These are phyloP conservation scores for Talaromyces sp. DNA, from an alignment of 2,329 filamentous ascomycete genomes.

Conservation along the genomic window DNA sequence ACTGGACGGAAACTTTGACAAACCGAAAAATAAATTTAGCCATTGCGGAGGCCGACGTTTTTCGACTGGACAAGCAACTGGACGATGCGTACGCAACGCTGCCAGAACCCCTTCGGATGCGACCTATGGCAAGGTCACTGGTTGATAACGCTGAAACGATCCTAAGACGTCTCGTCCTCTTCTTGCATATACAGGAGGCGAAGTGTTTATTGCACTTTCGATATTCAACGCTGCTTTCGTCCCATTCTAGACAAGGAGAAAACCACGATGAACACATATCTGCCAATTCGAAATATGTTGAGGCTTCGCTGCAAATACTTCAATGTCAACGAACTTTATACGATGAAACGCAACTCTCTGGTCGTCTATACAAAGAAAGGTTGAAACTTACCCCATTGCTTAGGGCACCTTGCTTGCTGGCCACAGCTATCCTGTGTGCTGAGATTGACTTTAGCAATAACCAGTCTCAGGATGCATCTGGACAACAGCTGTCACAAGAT, in stretches of 20 bases:
- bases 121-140: constrained; percentile 15
- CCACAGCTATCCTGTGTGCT: not conserved
- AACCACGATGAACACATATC: constrained; percentile 29
- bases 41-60: constrained; percentile 20
- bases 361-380: constrained; percentile 38
- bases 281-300: constrained; percentile 44
- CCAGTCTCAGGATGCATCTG: not conserved
- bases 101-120: constrained; percentile 19
- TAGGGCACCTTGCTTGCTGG: constrained; percentile 21
- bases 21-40: constrained; percentile 14
- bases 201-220: constrained; percentile 7
- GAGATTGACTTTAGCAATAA: not conserved
- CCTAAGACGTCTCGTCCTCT: constrained; percentile 28
- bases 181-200: constrained; percentile 22
- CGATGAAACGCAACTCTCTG: constrained; percentile 39
- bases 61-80: constrained; percentile 24
- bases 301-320: constrained; percentile 46
- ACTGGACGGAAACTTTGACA: constrained; percentile 1
- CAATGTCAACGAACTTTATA: constrained; percentile 45
- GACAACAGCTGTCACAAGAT: not conserved
- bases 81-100: constrained; percentile 20
- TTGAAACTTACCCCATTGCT: constrained; percentile 46
- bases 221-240: not conserved
- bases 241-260: not conserved
- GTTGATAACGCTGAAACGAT: constrained; percentile 14